phyloP scores from a whole-genome alignment of 805 yeast species.

The Danielozyma ontarioensis region DNA sequence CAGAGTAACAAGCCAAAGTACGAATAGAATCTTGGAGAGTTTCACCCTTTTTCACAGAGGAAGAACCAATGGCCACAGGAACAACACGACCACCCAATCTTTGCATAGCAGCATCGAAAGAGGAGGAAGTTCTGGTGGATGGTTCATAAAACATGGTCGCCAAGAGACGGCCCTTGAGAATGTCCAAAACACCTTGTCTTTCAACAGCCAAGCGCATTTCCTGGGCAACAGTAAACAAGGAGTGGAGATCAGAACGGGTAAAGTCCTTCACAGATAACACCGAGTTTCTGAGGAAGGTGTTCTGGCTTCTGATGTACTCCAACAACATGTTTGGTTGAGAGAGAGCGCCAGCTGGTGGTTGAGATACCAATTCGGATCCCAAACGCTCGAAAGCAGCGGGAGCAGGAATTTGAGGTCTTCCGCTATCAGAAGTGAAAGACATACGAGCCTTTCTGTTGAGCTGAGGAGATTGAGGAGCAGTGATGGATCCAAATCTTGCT shows the following conservation, averaged over 20 bases:
- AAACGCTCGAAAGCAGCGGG: constrained; percentile 40
- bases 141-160: constrained; percentile 98
- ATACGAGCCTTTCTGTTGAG: constrained; percentile 28
- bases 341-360: constrained; percentile 66
- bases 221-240: constrained; percentile 93
- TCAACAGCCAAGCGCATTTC: constrained; percentile 96
- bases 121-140: constrained; percentile 92
- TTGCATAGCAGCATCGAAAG: constrained; percentile 99
- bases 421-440: constrained; percentile 27
- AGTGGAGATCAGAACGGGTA: constrained; percentile 83
- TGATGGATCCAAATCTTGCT: constrained; percentile 36
- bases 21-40: constrained; percentile 95
- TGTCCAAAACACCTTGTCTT: constrained; percentile 89
- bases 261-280: constrained; percentile 86
- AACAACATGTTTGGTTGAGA: constrained; percentile 76
- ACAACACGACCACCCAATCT: constrained; percentile 98
- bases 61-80: constrained; percentile 74
- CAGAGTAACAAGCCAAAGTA: constrained; percentile 91
- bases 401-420: constrained; percentile 42
- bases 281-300: constrained; percentile 86
- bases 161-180: constrained; percentile 83
- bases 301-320: constrained; percentile 71
- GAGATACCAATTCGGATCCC: constrained; percentile 68
- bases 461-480: constrained; percentile 35
- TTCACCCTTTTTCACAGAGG: constrained; percentile 98